Evolutionary conservation across 2,329 filamentous ascomycete species (phyloP).

Genomic region (Xylariaceae sp.): DNA sequence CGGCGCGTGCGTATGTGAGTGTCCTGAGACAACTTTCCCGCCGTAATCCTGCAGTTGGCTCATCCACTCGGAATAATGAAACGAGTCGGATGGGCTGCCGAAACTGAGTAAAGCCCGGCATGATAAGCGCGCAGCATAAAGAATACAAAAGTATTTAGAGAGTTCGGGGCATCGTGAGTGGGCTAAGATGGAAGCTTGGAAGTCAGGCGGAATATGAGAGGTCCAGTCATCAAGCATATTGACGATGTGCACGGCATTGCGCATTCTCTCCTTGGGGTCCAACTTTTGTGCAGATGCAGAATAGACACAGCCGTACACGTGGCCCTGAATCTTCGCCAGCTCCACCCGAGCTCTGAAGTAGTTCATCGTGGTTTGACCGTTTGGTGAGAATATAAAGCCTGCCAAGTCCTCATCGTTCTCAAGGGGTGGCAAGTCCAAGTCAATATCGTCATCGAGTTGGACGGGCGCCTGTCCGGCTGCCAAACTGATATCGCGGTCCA

Average conservation of each 20-base stretch:
- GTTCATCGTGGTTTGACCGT: constrained; percentile 29
- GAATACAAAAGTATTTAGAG: constrained; percentile 12
- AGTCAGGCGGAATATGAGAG: constrained; percentile 4
- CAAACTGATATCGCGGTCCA: constrained; percentile 30
- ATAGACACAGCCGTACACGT: constrained; percentile 34
- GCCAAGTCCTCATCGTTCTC: constrained; percentile 23
- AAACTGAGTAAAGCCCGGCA: constrained; percentile 10
- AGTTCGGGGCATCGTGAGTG: constrained; percentile 3
- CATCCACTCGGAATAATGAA: constrained; percentile 16
- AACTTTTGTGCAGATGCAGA: constrained; percentile 12
- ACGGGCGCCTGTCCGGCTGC: constrained; percentile 29
- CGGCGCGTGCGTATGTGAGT: constrained; percentile 1
- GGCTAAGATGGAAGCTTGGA: constrained; percentile 2
- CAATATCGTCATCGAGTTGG: constrained; percentile 34
- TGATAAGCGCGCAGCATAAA: constrained; percentile 11
- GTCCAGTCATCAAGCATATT: constrained; percentile 10
- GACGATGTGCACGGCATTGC: constrained; percentile 11
- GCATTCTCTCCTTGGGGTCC: constrained; percentile 19
- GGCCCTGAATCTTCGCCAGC: constrained; percentile 34
- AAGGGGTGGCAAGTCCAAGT: constrained; percentile 29
- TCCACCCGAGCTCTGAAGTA: constrained; percentile 32
- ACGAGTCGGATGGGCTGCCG: constrained; percentile 10
- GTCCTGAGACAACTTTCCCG: constrained; percentile 19
- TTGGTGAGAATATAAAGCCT: constrained; percentile 30
- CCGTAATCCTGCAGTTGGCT: constrained; percentile 8